A percentile compares a stretch with the other conserved stretches of the same genome.
Evolutionary conservation across 164 flowering plant genomes (phyloP).

Genomic region (Stephania cephalantha): DNA sequence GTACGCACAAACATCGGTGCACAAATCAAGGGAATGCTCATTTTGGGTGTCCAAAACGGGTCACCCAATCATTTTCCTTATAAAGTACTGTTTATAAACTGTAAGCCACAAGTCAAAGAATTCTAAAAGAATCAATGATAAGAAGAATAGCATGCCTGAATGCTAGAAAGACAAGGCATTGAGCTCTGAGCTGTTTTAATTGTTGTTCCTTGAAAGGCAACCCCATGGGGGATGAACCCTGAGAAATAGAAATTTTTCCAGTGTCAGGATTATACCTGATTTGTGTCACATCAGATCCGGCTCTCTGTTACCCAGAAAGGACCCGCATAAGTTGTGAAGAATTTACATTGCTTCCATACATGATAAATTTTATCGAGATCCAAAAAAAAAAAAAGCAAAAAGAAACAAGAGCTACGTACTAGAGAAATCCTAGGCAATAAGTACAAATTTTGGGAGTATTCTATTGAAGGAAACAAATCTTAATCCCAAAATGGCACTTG

Average conservation of each 20-base stretch:
- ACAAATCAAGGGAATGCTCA: too few relatives aligned
- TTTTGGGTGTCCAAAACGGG: too few relatives aligned
- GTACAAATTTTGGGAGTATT: background rate
- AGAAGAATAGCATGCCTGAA: constrained; percentile 45
- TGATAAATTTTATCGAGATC: background rate
- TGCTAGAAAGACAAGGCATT: constrained; percentile 95
- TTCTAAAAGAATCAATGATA: background rate
- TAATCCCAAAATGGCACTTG: too few relatives aligned
- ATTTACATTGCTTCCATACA: too few relatives aligned
- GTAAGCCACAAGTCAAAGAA: background rate
- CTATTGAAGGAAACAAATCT: too few relatives aligned
- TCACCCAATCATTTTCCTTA: too few relatives aligned
- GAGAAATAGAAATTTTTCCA: constrained; percentile 48
- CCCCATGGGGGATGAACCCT: constrained; percentile 28
- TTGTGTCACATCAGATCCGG: constrained; percentile 17
- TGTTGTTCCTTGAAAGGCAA: constrained; percentile 91
- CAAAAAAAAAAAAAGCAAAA: background rate
- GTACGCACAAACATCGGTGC: too few relatives aligned
- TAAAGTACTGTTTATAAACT: too few relatives aligned
- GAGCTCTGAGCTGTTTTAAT: constrained; percentile 93
- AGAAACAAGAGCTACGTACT: background rate
- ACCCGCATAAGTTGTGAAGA: background rate
- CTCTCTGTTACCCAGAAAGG: constrained; percentile 32
- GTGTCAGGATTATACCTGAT: constrained; percentile 30
- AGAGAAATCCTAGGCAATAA: too few relatives aligned